These are phyloP conservation scores for Amaranthus tricolor DNA, from an alignment of 179 eudicot genomes.

Conservation along the genomic window DNA sequence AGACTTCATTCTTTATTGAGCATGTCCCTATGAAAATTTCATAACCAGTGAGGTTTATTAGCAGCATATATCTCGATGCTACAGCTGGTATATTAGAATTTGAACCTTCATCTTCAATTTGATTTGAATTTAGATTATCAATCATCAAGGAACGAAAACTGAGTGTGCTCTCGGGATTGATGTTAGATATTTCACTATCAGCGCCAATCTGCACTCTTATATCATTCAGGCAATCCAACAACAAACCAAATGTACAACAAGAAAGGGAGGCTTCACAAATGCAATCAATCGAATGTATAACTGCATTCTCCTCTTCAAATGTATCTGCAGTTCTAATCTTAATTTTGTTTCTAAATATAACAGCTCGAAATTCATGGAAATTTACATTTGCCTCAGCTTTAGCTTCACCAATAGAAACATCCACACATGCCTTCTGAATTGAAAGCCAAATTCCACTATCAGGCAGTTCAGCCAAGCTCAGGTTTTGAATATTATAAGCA, in stretches of 20 bases:
- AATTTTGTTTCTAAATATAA: constrained; percentile 39
- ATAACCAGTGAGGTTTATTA: constrained; percentile 33
- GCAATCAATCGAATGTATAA: constrained; percentile 41
- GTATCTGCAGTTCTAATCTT: constrained; percentile 39
- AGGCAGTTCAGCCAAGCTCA: constrained; percentile 41
- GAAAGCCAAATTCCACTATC: constrained; percentile 56
- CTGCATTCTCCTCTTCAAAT: constrained; percentile 32
- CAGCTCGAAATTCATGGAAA: constrained; percentile 40
- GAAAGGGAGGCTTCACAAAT: constrained; percentile 63
- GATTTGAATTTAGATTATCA: constrained; percentile 17
- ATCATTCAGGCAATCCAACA: constrained; percentile 37
- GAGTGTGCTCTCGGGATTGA: constrained; percentile 14
- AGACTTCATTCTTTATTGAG: constrained; percentile 51
- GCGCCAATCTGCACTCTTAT: constrained; percentile 30
- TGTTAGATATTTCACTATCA: constrained; percentile 35
- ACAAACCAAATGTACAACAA: constrained; percentile 43
- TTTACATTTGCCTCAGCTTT: constrained; percentile 43
- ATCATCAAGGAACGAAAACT: constrained; percentile 23
- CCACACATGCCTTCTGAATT: constrained; percentile 34
- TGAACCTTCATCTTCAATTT: constrained; percentile 21
- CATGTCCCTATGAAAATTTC: constrained; percentile 48
- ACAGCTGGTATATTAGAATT: constrained; percentile 27
- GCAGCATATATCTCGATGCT: constrained; percentile 40
- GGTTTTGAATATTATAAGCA: constrained; percentile 31
- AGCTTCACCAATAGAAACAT: constrained; percentile 37